Conservation (phyloP, 176 grass and related monocot species). For the Eragrostis nindensis region DNA sequence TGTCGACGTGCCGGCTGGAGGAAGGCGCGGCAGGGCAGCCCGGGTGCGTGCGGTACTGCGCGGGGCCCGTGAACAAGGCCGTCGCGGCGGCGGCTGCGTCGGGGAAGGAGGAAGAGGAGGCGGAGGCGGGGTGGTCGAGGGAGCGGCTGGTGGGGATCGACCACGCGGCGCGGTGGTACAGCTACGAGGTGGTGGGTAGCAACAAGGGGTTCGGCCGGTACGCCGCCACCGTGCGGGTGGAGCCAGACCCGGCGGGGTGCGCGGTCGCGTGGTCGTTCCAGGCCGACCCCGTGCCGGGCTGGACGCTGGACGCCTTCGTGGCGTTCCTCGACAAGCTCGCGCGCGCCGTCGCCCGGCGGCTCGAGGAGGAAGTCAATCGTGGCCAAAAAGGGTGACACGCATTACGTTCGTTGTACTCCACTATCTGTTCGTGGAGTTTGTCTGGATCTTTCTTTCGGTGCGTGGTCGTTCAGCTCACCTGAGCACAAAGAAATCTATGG, state of each 20-base stretch:
- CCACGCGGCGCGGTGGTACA: slow-evolving; percentile 45
- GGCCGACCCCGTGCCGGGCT: slow-evolving; percentile 64
- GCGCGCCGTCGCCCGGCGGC: slow-evolving; percentile 53
- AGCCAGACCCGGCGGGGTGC: slow-evolving; percentile 52
- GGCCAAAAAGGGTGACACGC: background rate
- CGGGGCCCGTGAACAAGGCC: slow-evolving; percentile 60
- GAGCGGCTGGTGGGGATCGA: slow-evolving; percentile 64
- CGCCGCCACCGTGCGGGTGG: slow-evolving; percentile 57
- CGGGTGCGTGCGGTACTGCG: slow-evolving; percentile 77
- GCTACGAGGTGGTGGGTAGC: slow-evolving; percentile 72
- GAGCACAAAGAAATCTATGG: too few relatives aligned
- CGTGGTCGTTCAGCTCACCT: too few relatives aligned
- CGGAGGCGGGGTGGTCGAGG: slow-evolving; percentile 63
- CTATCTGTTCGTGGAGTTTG: too few relatives aligned
- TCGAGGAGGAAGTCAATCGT: slow-evolving; percentile 59
- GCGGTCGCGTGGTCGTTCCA: slow-evolving; percentile 62
- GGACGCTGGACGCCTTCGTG: slow-evolving; percentile 54
- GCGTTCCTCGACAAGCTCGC: slow-evolving; percentile 61
- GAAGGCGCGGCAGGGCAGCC: slow-evolving; percentile 52
- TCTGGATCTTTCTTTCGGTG: too few relatives aligned
- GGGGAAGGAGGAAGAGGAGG: background rate
- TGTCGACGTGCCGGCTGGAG: slow-evolving; percentile 51
- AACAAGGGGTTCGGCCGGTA: slow-evolving; percentile 87
- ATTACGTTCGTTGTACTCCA: too few relatives aligned
- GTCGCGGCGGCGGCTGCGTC: background rate